A percentile compares a stretch with the other conserved stretches of the same genome.
Conservation (phyloP, 2,329 filamentous ascomycete genomes). For the Reticulascus tulasneorum region DNA sequence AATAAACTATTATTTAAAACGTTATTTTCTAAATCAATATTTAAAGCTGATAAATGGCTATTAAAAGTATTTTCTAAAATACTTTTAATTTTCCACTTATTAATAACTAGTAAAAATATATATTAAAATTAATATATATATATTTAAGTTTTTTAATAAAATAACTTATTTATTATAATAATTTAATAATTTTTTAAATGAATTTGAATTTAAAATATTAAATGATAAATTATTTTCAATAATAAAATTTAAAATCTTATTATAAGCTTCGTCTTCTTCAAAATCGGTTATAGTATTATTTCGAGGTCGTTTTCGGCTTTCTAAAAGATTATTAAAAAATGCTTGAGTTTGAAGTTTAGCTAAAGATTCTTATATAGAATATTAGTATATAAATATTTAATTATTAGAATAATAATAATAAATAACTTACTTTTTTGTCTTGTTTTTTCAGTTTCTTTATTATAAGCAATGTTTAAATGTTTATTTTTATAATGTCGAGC, state of each 20-base stretch:
- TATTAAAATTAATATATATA: background rate
- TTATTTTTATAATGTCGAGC: conserved; percentile 3
- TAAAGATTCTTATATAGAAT: too few relatives aligned
- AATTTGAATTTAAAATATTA: background rate
- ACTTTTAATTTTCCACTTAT: background rate
- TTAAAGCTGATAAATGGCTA: too few relatives aligned
- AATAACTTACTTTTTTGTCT: too few relatives aligned
- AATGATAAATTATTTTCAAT: too few relatives aligned
- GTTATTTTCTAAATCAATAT: background rate
- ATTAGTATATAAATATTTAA: conserved; percentile 3
- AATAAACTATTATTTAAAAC: background rate
- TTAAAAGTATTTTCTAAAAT: background rate
- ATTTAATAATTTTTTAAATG: background rate
- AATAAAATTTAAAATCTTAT: too few relatives aligned
- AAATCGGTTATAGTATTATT: too few relatives aligned
- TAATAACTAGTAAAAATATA: conserved; percentile 1
- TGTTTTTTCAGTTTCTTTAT: too few relatives aligned
- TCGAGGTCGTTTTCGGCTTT: too few relatives aligned
- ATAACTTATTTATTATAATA: background rate
- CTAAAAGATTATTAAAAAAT: too few relatives aligned
- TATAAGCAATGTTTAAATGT: background rate
- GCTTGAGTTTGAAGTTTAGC: too few relatives aligned
- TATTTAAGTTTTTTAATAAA: background rate
- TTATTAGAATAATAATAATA: background rate
- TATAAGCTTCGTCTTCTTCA: too few relatives aligned